These are phyloP conservation scores for Kwoniella dejecticola DNA, from an alignment of 768 basidiomycete species.

Conservation along the genomic window DNA sequence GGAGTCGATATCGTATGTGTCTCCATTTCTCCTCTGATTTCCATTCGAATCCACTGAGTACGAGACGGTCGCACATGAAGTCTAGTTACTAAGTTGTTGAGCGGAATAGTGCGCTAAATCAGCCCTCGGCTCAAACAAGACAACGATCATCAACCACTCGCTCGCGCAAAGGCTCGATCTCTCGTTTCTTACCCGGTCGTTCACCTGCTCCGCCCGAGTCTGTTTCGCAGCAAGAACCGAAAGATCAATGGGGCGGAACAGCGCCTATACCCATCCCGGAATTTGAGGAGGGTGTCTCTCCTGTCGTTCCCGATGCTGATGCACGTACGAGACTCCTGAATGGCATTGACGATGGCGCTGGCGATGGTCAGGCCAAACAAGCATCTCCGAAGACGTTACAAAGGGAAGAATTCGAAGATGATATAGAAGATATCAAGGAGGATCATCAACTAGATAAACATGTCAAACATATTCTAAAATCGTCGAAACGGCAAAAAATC, in stretches of 20 bases:
- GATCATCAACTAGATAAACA: constrained; percentile 67
- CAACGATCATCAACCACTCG: constrained; percentile 13
- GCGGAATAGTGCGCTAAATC: background rate
- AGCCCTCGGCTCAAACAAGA: background rate
- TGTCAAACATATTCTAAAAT: constrained; percentile 71
- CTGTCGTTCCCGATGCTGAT: too few species aligned
- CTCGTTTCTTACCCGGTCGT: background rate
- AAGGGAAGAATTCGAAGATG: constrained; percentile 23
- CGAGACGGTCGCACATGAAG: background rate
- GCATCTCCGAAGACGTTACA: background rate
- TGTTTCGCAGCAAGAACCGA: background rate
- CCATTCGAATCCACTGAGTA: too few species aligned
- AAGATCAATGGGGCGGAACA: constrained; percentile 1
- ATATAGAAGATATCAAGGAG: constrained; percentile 28
- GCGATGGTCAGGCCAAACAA: background rate
- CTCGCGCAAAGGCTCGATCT: constrained; percentile 13
- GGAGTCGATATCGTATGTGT: constrained; percentile 26
- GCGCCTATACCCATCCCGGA: constrained; percentile 13
- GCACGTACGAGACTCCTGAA: too few species aligned
- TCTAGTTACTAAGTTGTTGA: background rate
- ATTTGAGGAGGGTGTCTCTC: background rate
- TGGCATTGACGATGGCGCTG: too few species aligned
- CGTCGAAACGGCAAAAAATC: constrained; percentile 61
- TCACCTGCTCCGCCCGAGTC: background rate
- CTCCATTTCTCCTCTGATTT: too few species aligned